phyloP scores from a whole-genome alignment of 306 rosid genomes.

The Prunus davidiana region DNA sequence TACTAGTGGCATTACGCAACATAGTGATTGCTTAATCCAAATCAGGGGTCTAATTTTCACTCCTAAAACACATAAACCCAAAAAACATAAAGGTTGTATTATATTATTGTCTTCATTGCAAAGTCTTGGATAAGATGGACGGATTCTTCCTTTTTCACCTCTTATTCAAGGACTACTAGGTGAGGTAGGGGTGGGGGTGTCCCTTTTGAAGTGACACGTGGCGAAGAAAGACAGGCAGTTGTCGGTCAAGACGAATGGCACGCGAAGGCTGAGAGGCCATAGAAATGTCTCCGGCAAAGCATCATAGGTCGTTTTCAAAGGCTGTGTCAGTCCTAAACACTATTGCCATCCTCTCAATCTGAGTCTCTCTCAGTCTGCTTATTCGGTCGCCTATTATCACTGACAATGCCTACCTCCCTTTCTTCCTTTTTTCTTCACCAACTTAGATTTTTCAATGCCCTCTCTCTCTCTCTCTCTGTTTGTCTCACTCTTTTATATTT shows the following conservation, averaged over 20 bases:
- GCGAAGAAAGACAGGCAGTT: background rate
- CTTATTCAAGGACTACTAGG: no score
- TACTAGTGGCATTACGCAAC: no score
- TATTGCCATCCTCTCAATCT: conserved; percentile 14
- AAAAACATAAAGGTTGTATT: background rate
- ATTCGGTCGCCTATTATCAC: conserved; percentile 43
- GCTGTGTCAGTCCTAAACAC: conserved; percentile 1
- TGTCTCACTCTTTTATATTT: conserved; percentile 22
- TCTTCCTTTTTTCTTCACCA: background rate
- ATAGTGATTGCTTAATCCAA: no score
- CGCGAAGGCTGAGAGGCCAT: conserved; percentile 1
- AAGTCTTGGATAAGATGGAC: background rate
- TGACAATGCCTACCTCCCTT: conserved; percentile 26
- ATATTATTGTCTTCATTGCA: background rate
- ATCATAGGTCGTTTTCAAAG: conserved; percentile 14
- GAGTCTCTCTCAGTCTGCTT: conserved; percentile 6
- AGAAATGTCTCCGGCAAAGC: conserved; percentile 9
- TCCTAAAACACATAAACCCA: background rate
- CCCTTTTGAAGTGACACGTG: background rate
- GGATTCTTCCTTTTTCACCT: background rate
- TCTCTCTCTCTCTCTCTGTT: background rate
- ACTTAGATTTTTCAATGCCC: background rate
- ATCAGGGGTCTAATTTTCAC: no score
- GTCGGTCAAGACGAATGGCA: conserved; percentile 14
- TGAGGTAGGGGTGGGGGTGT: background rate